A percentile compares a stretch with the other conserved stretches of the same genome.
Conservation (phyloP, 1,284 basidiomycete species). For the Marasmius sp. region DNA sequence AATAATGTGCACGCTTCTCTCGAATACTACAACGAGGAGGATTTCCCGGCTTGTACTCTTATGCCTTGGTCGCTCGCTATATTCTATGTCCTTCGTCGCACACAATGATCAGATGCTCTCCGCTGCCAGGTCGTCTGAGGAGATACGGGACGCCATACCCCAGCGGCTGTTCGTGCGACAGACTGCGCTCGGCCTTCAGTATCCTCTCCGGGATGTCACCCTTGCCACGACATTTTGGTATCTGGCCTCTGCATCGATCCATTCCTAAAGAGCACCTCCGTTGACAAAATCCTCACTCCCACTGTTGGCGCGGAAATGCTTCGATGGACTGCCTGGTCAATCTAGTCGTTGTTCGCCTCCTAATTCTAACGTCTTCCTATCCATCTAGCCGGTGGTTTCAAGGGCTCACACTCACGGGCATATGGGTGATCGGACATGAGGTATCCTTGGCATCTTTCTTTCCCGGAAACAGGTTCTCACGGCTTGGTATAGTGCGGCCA, state of each 20-base stretch:
- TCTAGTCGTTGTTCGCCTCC: slow-evolving; percentile 2
- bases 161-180: slow-evolving; percentile 43
- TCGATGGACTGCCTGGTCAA: slow-evolving; percentile 27
- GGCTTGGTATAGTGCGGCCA: slow-evolving; percentile 30
- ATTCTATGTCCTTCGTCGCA: neutral
- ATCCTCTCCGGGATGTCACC: slow-evolving; percentile 45
- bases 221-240: slow-evolving; percentile 48
- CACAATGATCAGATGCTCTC: neutral
- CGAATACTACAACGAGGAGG: slow-evolving; percentile 32
- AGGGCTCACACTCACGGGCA: slow-evolving; percentile 55
- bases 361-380: neutral
- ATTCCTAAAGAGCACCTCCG: slow-evolving; percentile 30
- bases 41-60: slow-evolving; percentile 42
- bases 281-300: slow-evolving; percentile 29
- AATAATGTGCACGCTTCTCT: neutral
- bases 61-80: slow-evolving; percentile 40
- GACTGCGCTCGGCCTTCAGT: slow-evolving; percentile 35
- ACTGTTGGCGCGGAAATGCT: slow-evolving; percentile 35
- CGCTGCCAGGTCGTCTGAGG: slow-evolving; percentile 50
- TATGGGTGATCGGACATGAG: slow-evolving; percentile 65
- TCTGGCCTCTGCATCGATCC: slow-evolving; percentile 49
- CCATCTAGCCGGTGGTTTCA: slow-evolving; percentile 54
- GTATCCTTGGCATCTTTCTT: slow-evolving; percentile 24
- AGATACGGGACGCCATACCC: slow-evolving; percentile 57
- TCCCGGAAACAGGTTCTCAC: neutral